These are phyloP conservation scores for Heracleum sosnowskyi DNA, from an alignment of 129 eudicot species.

Conservation along the genomic window DNA sequence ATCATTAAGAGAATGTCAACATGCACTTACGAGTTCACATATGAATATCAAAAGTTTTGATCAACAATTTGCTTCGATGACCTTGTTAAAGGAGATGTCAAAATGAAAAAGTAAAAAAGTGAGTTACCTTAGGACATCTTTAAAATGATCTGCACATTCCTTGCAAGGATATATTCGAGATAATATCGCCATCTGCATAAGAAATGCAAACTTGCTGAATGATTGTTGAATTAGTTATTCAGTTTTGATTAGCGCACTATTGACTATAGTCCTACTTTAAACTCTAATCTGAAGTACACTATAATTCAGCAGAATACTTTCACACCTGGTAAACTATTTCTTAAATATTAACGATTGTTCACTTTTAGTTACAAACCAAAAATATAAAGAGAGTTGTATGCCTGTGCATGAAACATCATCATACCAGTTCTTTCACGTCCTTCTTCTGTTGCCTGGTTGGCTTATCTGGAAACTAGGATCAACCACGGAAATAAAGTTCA, in stretches of 20 bases:
- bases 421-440: slow-evolving; percentile 96
- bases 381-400: not conserved
- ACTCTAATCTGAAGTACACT: not conserved
- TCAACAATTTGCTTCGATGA: not conserved
- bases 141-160: slow-evolving; percentile 99
- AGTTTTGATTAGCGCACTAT: not conserved
- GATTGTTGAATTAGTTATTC: not conserved
- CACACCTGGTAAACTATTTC: not conserved
- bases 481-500: not conserved
- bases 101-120: not conserved
- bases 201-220: slow-evolving; percentile 1
- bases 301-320: not conserved
- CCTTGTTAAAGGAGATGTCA: not conserved
- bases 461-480: slow-evolving; percentile 75
- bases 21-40: not conserved
- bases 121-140: slow-evolving; percentile 74
- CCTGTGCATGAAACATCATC: slow-evolving; percentile 7
- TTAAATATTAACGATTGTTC: not conserved
- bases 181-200: slow-evolving; percentile 78
- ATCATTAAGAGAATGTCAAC: not conserved
- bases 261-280: not conserved
- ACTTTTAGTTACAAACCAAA: not conserved
- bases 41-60: not conserved
- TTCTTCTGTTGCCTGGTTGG: slow-evolving; percentile 97
- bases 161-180: slow-evolving; percentile 96